Conservation (phyloP, 768 basidiomycete species). For the Lyophyllum decastes region DNA sequence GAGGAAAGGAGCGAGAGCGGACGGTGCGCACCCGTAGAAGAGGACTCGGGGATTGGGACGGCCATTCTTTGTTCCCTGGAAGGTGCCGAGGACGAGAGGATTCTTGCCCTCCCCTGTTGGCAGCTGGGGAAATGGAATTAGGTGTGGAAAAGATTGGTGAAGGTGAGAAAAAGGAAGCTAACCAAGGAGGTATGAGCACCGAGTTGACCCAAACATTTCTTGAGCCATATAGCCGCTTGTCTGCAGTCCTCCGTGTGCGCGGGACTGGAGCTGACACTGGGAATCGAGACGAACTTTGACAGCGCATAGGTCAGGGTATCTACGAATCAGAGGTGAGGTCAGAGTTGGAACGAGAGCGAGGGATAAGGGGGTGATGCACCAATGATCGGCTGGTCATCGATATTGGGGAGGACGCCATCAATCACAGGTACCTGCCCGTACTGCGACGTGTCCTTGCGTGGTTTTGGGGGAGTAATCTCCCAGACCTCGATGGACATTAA, state of each 20-base stretch:
- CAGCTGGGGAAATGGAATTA: slow-evolving; percentile 45
- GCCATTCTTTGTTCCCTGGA: slow-evolving; percentile 66
- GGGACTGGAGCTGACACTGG: slow-evolving; percentile 75
- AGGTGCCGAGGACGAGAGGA: slow-evolving; percentile 89
- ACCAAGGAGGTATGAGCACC: slow-evolving; percentile 84
- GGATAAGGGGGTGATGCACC: slow-evolving; percentile 3
- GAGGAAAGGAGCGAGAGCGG: background rate
- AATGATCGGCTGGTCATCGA: slow-evolving; percentile 2
- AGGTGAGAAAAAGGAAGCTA: slow-evolving; percentile 19
- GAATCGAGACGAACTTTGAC: slow-evolving; percentile 84
- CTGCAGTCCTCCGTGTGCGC: slow-evolving; percentile 83
- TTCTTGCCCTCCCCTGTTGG: slow-evolving; percentile 76
- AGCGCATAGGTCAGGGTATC: slow-evolving; percentile 81
- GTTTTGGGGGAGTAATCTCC: slow-evolving; percentile 43
- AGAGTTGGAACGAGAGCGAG: background rate
- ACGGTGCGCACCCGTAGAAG: slow-evolving; percentile 76
- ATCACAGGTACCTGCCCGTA: background rate
- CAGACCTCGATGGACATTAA: slow-evolving; percentile 43
- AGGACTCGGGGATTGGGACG: slow-evolving; percentile 70
- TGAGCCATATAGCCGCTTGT: slow-evolving; percentile 91
- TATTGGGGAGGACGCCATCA: background rate
- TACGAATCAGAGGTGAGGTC: slow-evolving; percentile 18
- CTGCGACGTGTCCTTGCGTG: slow-evolving; percentile 16
- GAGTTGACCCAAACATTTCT: slow-evolving; percentile 83
- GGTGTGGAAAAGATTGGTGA: background rate